Conservation (phyloP, 495 filamentous ascomycete species). For the Acidomyces sp. region DNA sequence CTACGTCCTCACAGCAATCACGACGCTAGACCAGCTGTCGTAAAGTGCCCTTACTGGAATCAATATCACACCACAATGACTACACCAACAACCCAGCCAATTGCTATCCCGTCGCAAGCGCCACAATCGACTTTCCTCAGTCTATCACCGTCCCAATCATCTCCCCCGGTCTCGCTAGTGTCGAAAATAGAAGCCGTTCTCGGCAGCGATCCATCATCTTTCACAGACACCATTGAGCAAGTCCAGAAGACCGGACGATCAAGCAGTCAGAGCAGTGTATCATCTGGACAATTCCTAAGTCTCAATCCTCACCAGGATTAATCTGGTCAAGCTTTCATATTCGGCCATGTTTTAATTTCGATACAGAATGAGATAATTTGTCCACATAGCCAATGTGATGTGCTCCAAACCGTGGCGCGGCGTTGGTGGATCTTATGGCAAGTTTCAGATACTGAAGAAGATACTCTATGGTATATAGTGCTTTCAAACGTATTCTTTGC, state of each 20-base stretch:
- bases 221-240: not conserved
- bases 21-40: not conserved
- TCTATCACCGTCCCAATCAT: slow-evolving; percentile 11
- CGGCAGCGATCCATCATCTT: not conserved
- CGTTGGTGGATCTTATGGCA: no score
- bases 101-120: not conserved
- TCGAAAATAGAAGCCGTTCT: not conserved
- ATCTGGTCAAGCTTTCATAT: no score
- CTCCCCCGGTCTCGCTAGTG: slow-evolving; percentile 2
- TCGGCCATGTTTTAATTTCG: no score
- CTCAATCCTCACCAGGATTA: no score
- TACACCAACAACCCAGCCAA: slow-evolving; percentile 1
- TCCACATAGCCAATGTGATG: no score
- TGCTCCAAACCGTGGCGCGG: no score
- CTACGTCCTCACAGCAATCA: not conserved
- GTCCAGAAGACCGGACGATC: not conserved
- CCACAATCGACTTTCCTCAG: slow-evolving; percentile 11
- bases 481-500: no score
- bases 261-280: not conserved
- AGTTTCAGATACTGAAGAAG: no score
- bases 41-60: not conserved
- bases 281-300: no score
- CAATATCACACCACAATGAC: not conserved
- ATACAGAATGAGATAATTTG: no score
- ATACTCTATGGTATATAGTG: no score